Base-by-base conservation (phyloP, 1,139 yeast genomes). In the Pichia sp. region DNA sequence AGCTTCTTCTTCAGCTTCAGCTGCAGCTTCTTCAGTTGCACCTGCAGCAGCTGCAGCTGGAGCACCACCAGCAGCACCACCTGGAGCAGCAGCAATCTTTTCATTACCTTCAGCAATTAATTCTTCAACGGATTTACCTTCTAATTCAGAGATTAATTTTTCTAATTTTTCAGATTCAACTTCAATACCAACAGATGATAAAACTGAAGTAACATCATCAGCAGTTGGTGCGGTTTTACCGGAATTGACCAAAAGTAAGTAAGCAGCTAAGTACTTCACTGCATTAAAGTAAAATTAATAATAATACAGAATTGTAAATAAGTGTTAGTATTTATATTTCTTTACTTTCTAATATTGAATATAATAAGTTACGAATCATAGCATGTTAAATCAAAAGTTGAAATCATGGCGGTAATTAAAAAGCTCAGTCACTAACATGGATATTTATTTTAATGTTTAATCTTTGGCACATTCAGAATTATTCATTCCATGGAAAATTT, bases 201-300 rank as follows among this genome's bases (percentile, higher is more conserved):
- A 77, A 65, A 85, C 82, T 59, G 80, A 70, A 69, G 83, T 69
- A 73, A 85, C 76, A 69, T 83, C 86, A 62, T 80, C 74, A 63
- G 87, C 82, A 60, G 86, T 73, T 74, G 92, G 90, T 65, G 85
- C 61, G 64, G 84, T 70, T 79, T 82, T 83, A 71, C 92, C 92
- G 72, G 90, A 86, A 72, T 85, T 86, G 74, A 79, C 85, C 73
- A 85, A 81, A 74, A 84, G 80, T 73, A 85, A 79, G 80, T 85
- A 85, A 75, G 94, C 90, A 76, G 94, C 92, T 75, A 85, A 79
- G 80, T 85, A 85, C 81, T 83, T 85, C 94, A 85, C 80, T 75
- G 69, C 49, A 44, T 35, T 4, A 31, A 35, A 27, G 33, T 18
- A 9, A 18, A 27, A 7, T 6, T 9, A 9, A 5, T 9, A 34